Conservation (phyloP, 495 filamentous ascomycete genomes). For the Penicillium ucsense region DNA sequence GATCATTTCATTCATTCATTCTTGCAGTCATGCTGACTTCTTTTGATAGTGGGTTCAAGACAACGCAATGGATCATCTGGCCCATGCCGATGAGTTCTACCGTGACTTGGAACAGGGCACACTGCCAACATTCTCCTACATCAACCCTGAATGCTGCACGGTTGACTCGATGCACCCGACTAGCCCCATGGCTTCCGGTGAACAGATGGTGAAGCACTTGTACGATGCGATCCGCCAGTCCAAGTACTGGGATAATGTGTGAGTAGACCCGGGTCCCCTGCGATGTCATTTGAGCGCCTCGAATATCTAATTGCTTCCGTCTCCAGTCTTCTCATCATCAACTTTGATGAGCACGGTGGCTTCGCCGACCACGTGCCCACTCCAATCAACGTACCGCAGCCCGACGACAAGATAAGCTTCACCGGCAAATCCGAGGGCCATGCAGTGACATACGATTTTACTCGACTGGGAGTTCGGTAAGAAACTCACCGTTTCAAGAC, state of each 20-base stretch:
- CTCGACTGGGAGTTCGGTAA: conserved; percentile 35
- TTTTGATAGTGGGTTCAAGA: conserved; percentile 26
- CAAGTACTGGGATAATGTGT: conserved; percentile 36
- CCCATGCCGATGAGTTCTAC: conserved; percentile 33
- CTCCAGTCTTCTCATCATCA: conserved; percentile 34
- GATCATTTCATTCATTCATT: too few species aligned
- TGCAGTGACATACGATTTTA: conserved; percentile 32
- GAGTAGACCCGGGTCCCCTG: background rate
- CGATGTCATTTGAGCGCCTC: too few species aligned
- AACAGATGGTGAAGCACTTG: conserved; percentile 39
- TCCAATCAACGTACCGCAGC: conserved; percentile 26
- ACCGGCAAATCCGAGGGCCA: conserved; percentile 28
- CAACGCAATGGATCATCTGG: conserved; percentile 29
- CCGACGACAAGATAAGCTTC: conserved; percentile 29
- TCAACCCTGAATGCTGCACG: conserved; percentile 40
- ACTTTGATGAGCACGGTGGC: conserved; percentile 41
- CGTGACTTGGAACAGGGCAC: conserved; percentile 34
- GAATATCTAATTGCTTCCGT: too few species aligned
- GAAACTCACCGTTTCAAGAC: background rate
- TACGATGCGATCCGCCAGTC: conserved; percentile 37
- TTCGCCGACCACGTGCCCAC: conserved; percentile 39
- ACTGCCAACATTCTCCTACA: conserved; percentile 35
- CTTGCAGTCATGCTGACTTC: background rate
- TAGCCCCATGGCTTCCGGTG: conserved; percentile 32
- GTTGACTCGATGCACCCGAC: conserved; percentile 38